Base-by-base conservation (phyloP, 805 yeast species). In the Starmerella khaoyaiensis region DNA sequence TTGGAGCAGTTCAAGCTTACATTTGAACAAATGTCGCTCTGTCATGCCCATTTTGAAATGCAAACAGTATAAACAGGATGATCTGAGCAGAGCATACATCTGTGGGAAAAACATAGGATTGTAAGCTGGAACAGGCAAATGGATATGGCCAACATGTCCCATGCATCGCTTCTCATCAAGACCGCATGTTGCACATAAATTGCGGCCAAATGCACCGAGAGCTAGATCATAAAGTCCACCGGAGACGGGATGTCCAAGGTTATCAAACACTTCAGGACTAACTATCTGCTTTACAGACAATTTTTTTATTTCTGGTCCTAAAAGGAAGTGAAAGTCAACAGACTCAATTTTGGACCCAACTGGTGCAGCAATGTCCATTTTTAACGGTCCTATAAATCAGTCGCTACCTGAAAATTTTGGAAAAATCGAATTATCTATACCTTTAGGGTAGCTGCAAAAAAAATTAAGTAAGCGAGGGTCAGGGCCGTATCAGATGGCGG, bases 131-230 rank as follows among this genome's bases (percentile, higher is more conserved):
- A 84, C 77, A 5, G 99, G 99, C 46, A 90, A 69, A 58, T 87
- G 96, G 46, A 90, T 84, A 59, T 90, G 98, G 44, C 99, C 99
- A 59, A 84, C 83, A 59, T 90, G 99, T 32, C 99, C 99, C 4
- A 96, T 96, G 64, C 99, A 90, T 51, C 73, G 76, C 55, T 79
- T 75, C 50, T 87, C 96, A 57, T 86, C 94, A 45, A 87, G 67
- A 15, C 97, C 95, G 71, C 99, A 90, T 1, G 97, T 87, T 17
- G 90, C 70, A 71, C 99, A 84, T 41, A 80, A 67, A 57, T 87
- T 82, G 54, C 77, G 71, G 45, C 83, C 65, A 54, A 84, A 90
- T 0, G 98, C 97, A 48, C 99, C 99, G 28, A 90, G 64, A n/a
- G 94, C 75, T 44, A 87, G 69, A 61, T 90, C 99, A 54, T 90